phyloP scores from a whole-genome alignment of 768 basidiomycete genomes.

The Infundibulicybe gibba region DNA sequence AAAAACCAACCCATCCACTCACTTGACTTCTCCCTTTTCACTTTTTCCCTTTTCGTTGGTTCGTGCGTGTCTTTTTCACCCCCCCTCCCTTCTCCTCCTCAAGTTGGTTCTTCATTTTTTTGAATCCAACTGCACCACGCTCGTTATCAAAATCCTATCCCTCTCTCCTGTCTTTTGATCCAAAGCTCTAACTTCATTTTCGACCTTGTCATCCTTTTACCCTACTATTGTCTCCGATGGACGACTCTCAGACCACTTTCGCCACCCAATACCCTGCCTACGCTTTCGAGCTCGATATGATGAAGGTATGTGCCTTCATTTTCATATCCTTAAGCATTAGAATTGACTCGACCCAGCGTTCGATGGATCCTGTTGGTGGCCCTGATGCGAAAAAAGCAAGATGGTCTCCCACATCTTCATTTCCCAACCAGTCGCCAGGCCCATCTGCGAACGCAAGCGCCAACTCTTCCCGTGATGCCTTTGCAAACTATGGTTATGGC shows the following conservation, averaged over 20 bases:
- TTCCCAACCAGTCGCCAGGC: constrained; percentile 28
- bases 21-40: constrained; percentile 3
- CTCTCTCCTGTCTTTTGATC: constrained; percentile 17
- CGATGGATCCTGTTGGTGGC: constrained; percentile 80
- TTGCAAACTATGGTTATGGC: constrained; percentile 87
- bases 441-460: constrained; percentile 24
- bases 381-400: constrained; percentile 89
- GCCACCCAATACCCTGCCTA: constrained; percentile 67
- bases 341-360: constrained; percentile 48
- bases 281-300: constrained; percentile 86
- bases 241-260: constrained; percentile 72
- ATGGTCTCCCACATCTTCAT: constrained; percentile 71
- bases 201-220: background rate
- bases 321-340: constrained; percentile 1
- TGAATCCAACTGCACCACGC: constrained; percentile 39
- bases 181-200: background rate
- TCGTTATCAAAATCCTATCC: constrained; percentile 24
- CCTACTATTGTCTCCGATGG: constrained; percentile 40
- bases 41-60: constrained; percentile 15
- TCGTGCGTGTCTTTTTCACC: constrained; percentile 29
- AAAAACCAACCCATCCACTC: too few relatives aligned
- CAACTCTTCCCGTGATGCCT: constrained; percentile 57
- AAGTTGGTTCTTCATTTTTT: constrained; percentile 40
- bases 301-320: constrained; percentile 58
- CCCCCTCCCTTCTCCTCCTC: constrained; percentile 47